A percentile compares a stretch with the other conserved stretches of the same genome.
These are phyloP conservation scores for Globisporangium carolinianum DNA, from an alignment of 352 stramenopile genomes.

Conservation along the genomic window DNA sequence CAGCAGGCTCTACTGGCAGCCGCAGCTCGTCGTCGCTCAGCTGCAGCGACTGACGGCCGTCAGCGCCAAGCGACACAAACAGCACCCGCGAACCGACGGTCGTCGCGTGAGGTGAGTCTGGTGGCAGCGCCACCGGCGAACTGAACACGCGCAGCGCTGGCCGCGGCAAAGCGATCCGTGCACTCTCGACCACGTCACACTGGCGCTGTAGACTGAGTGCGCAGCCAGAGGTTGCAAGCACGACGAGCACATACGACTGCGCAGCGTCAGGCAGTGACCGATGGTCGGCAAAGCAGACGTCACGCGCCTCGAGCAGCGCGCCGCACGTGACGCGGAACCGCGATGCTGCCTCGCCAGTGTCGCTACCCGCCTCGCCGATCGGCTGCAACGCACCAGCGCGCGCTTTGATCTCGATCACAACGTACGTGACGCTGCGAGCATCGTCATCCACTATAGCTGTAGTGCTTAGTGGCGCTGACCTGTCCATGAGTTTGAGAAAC, in stretches of 20 bases:
- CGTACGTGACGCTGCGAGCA: constrained; percentile 26
- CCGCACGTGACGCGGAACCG: constrained; percentile 18
- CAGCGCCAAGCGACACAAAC: constrained; percentile 20
- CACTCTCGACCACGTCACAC: constrained; percentile 28
- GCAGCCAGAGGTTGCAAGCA: constrained; percentile 45
- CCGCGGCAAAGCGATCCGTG: constrained; percentile 28
- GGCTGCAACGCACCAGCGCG: neutral
- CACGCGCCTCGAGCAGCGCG: constrained; percentile 42
- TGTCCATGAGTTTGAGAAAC: constrained; percentile 45
- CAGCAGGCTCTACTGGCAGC: constrained; percentile 11
- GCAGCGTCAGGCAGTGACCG: neutral
- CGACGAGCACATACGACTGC: constrained; percentile 29
- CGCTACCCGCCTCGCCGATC: constrained; percentile 4
- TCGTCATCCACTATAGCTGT: constrained; percentile 5
- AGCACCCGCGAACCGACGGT: constrained; percentile 35
- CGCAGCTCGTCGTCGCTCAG: constrained; percentile 47
- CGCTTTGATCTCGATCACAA: constrained; percentile 32
- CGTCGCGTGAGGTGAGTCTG: constrained; percentile 19
- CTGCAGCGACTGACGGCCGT: constrained; percentile 21
- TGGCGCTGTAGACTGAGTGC: constrained; percentile 39
- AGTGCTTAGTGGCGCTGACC: neutral
- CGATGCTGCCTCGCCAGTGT: constrained; percentile 5
- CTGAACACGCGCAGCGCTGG: constrained; percentile 44
- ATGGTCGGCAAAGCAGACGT: constrained; percentile 37
- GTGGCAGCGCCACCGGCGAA: constrained; percentile 32